Percentiles rank a stretch among this genome's conserved stretches.
Conservation (phyloP, 352 stramenopile genomes). For the Globisporangium cylindrosporum region DNA sequence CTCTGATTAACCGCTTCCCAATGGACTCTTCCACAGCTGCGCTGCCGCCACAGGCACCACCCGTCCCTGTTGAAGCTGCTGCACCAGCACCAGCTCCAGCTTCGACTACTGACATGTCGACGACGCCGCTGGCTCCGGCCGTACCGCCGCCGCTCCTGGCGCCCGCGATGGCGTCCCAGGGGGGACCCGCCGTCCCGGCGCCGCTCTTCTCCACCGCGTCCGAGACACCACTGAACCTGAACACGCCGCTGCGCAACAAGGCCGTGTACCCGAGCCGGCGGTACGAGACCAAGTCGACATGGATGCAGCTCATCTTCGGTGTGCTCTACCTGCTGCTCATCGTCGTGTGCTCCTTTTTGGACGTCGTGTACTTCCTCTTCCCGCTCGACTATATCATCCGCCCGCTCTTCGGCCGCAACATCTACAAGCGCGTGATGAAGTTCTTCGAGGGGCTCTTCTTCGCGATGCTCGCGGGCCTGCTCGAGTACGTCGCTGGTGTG, state of each 20-base stretch:
- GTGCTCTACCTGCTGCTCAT: conserved; percentile 46
- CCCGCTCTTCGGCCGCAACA: conserved; percentile 23
- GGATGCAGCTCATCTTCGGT: conserved; percentile 39
- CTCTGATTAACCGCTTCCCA: not conserved
- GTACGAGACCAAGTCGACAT: conserved; percentile 45
- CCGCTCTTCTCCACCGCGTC: conserved; percentile 14
- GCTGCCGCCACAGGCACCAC: too few species aligned
- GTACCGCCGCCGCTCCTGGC: conserved; percentile 3
- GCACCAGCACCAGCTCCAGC: not conserved
- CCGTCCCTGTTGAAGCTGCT: not conserved
- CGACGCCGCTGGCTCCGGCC: conserved; percentile 1
- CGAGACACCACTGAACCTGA: conserved; percentile 20
- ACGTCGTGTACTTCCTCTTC: conserved; percentile 61
- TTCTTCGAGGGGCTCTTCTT: conserved; percentile 54
- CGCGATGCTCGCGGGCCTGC: conserved; percentile 50
- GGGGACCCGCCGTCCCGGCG: not conserved
- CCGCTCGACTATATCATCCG: conserved; percentile 47
- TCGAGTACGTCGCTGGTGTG: conserved; percentile 58
- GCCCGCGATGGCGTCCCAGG: not conserved
- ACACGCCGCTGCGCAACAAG: conserved; percentile 18
- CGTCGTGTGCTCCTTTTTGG: conserved; percentile 48
- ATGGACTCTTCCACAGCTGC: not conserved
- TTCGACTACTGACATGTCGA: not conserved
- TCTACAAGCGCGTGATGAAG: conserved; percentile 30
- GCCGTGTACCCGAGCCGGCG: conserved; percentile 40